Conservation (phyloP, 768 basidiomycete genomes). For the Lentinula detonsa region DNA sequence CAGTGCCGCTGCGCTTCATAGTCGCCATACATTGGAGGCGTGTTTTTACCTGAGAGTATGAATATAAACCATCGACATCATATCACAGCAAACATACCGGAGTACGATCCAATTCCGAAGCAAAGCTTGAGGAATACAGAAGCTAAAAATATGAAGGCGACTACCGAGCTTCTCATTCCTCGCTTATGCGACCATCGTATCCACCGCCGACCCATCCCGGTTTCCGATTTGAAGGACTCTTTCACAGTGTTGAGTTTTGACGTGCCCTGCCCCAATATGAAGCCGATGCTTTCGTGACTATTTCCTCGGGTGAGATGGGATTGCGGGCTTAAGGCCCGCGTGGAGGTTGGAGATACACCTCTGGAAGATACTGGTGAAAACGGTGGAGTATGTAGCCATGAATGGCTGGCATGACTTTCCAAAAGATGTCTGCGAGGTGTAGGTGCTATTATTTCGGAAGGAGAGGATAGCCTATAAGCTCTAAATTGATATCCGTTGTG, state of each 20-base stretch:
- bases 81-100: slow-evolving; percentile 47
- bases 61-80: neutral
- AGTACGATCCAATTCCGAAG: slow-evolving; percentile 74
- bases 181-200: slow-evolving; percentile 77
- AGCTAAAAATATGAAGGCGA: slow-evolving; percentile 48
- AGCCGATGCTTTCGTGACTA: slow-evolving; percentile 32
- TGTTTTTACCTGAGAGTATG: slow-evolving; percentile 44
- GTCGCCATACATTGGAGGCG: slow-evolving; percentile 86
- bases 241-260: neutral
- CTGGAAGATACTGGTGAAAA: slow-evolving; percentile 44
- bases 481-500: neutral
- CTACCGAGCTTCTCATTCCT: slow-evolving; percentile 51
- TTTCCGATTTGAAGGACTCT: slow-evolving; percentile 18
- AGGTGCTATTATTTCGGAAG: slow-evolving; percentile 51
- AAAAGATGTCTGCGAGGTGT: slow-evolving; percentile 63
- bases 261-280: slow-evolving; percentile 30
- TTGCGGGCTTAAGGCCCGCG: slow-evolving; percentile 14
- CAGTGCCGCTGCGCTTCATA: slow-evolving; percentile 94
- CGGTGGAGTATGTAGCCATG: slow-evolving; percentile 51
- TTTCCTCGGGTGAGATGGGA: slow-evolving; percentile 14
- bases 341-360: slow-evolving; percentile 37
- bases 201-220: slow-evolving; percentile 53
- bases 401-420: slow-evolving; percentile 50
- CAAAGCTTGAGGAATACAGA: slow-evolving; percentile 59
- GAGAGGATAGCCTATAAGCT: neutral